These are phyloP conservation scores for Tremella mesenterica DNA, from an alignment of 768 basidiomycete genomes.

Conservation along the genomic window DNA sequence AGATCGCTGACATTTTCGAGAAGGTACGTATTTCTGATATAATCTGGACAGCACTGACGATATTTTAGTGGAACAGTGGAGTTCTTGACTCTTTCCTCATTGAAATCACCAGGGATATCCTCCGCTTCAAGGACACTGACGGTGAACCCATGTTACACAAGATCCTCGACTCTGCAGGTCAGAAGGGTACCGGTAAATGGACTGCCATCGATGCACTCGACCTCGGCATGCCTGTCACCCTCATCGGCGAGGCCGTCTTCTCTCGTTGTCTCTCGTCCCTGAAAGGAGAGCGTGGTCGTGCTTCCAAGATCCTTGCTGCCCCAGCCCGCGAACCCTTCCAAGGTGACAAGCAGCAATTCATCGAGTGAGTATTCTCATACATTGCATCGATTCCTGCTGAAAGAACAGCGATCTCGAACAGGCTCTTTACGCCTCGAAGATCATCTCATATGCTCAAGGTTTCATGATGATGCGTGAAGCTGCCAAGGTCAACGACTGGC, in stretches of 20 bases:
- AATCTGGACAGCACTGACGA: background rate
- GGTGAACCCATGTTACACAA: constrained; percentile 83
- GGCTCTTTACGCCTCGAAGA: constrained; percentile 97
- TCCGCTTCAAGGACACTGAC: constrained; percentile 86
- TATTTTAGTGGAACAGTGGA: constrained; percentile 68
- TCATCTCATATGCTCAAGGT: constrained; percentile 98
- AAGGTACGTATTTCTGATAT: constrained; percentile 43
- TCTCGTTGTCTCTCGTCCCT: constrained; percentile 94
- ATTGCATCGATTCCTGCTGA: background rate
- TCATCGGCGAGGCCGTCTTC: constrained; percentile 99
- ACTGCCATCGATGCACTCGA: constrained; percentile 92
- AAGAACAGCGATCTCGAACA: constrained; percentile 89
- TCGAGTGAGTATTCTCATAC: constrained; percentile 55
- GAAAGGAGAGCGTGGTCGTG: constrained; percentile 89
- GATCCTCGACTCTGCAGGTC: constrained; percentile 91
- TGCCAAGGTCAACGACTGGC: constrained; percentile 78
- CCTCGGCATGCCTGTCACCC: constrained; percentile 70
- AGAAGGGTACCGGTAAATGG: constrained; percentile 99
- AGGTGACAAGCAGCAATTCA: constrained; percentile 97
- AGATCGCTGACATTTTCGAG: constrained; percentile 88
- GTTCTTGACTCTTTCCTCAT: constrained; percentile 99
- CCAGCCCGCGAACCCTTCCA: constrained; percentile 89
- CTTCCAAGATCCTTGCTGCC: constrained; percentile 80
- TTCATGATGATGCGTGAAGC: constrained; percentile 99
- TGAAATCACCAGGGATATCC: constrained; percentile 93